Base-by-base conservation (phyloP, 2,329 filamentous ascomycete genomes). In the Cercospora nicotianae region DNA sequence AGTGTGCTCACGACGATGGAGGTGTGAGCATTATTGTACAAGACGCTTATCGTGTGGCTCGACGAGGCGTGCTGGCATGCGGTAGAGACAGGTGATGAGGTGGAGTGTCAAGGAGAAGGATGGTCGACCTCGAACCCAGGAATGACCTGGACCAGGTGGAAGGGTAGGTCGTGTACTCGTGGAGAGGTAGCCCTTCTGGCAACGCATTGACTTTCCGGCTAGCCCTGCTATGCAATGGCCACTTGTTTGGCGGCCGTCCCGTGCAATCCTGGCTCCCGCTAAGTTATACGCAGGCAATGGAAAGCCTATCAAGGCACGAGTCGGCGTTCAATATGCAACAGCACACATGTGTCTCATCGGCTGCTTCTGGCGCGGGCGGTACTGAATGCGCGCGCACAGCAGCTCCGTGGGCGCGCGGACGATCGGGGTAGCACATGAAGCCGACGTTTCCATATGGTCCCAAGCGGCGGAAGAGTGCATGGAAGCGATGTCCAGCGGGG, bases 11-110 rank as follows among this genome's bases (percentile, higher is more conserved):
- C 48, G 12, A 18, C 51, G 33, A 28, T 20, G 62, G 20, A 36
- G 28, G 51, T 28, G 30, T n/a, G 48, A 58, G n/a, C 62, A 58
- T 64, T 31, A 39, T 64, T n/a, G 51, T 20, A 39, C 45, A 63
- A 63, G 48, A 42, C 45, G 39, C 33, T 23, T 12, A 48, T 57
- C 16, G 33, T 42, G 62, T 53, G 31, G 48, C 45, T 58, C 23
- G 66, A 58, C 62, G 51, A 58, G 48, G 33, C 51, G 62, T 58
- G 31, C 31, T 60, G 62, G 62, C 59, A 36, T 42, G 53, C 63
- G 68, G 67, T 69, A 69, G 63, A 64, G 67, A 71, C 69, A 64
- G 69, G 33, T 48, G 58, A 33, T 63, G 63, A 58, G 53, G 53
- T 30, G 53, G 53, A 58, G 53, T 28, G 30, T 65, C 53, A 31